These are phyloP conservation scores for Kluyveromyces starmeri DNA, from an alignment of 805 yeast species.

Conservation along the genomic window DNA sequence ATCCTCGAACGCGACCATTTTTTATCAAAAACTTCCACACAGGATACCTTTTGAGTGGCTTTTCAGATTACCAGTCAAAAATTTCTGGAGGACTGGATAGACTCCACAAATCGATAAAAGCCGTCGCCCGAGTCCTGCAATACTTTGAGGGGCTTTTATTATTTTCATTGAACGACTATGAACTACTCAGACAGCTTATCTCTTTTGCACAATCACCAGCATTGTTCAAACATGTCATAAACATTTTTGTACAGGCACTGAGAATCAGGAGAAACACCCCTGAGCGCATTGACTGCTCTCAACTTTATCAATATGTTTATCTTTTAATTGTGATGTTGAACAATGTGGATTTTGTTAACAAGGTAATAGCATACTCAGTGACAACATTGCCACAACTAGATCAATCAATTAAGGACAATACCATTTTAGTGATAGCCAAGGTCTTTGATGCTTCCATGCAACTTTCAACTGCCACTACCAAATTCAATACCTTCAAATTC, in stretches of 20 bases:
- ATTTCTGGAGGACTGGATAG: constrained; percentile 42
- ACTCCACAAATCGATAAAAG: constrained; percentile 50
- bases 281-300: constrained; percentile 27
- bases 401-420: neutral
- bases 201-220: constrained; percentile 52
- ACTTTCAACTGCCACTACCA: neutral
- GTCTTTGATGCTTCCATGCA: constrained; percentile 1
- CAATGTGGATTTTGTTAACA: constrained; percentile 12
- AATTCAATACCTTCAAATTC: constrained; percentile 1
- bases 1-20: constrained; percentile 22
- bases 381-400: neutral
- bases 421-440: neutral
- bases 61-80: constrained; percentile 51
- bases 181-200: constrained; percentile 48
- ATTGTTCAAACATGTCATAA: constrained; percentile 56
- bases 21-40: constrained; percentile 53
- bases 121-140: constrained; percentile 54
- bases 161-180: constrained; percentile 47
- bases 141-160: constrained; percentile 71
- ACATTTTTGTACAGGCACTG: constrained; percentile 60
- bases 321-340: constrained; percentile 48
- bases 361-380: neutral
- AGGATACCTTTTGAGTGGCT: constrained; percentile 54
- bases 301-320: constrained; percentile 59
- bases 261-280: constrained; percentile 33